Evolutionary conservation across 495 filamentous ascomycete species (phyloP).

Genomic region (Penicillium robsamsonii): DNA sequence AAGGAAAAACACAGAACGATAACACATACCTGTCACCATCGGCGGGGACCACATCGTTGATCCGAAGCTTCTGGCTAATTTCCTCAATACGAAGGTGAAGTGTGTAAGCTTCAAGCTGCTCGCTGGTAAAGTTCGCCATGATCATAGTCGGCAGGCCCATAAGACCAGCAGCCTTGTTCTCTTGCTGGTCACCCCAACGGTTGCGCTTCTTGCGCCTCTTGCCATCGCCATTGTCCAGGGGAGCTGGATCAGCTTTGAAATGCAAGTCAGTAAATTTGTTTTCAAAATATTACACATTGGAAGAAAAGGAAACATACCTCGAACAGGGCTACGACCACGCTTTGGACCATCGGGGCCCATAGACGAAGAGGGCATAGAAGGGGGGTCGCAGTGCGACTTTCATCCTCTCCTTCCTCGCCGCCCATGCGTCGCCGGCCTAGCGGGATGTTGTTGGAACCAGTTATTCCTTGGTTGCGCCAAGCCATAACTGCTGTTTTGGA

Average conservation of each 20-base stretch:
- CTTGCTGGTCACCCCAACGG: slow-evolving; percentile 91
- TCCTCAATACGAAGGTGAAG: slow-evolving; percentile 95
- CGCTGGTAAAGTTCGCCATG: slow-evolving; percentile 92
- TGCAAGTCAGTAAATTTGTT: not conserved
- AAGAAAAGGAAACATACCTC: slow-evolving; percentile 43
- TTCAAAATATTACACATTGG: not conserved
- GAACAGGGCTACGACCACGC: slow-evolving; percentile 73
- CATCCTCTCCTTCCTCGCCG: slow-evolving; percentile 63
- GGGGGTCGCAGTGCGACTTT: slow-evolving; percentile 56
- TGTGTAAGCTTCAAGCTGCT: slow-evolving; percentile 96
- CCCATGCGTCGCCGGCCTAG: slow-evolving; percentile 86
- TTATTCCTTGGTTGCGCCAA: slow-evolving; percentile 94
- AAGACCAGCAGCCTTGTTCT: slow-evolving; percentile 96
- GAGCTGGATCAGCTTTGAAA: slow-evolving; percentile 46
- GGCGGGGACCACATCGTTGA: slow-evolving; percentile 94
- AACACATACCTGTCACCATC: slow-evolving; percentile 83
- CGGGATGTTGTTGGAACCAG: slow-evolving; percentile 97
- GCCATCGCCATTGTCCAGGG: slow-evolving; percentile 52
- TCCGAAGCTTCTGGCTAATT: slow-evolving; percentile 97
- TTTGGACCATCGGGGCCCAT: slow-evolving; percentile 47
- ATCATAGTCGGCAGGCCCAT: slow-evolving; percentile 98
- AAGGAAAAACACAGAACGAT: not conserved
- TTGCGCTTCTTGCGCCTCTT: slow-evolving; percentile 94
- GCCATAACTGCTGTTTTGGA: slow-evolving; percentile 55
- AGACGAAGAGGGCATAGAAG: slow-evolving; percentile 43